Base-by-base conservation (phyloP, 768 basidiomycete species). In the Dentipellis sp. region DNA sequence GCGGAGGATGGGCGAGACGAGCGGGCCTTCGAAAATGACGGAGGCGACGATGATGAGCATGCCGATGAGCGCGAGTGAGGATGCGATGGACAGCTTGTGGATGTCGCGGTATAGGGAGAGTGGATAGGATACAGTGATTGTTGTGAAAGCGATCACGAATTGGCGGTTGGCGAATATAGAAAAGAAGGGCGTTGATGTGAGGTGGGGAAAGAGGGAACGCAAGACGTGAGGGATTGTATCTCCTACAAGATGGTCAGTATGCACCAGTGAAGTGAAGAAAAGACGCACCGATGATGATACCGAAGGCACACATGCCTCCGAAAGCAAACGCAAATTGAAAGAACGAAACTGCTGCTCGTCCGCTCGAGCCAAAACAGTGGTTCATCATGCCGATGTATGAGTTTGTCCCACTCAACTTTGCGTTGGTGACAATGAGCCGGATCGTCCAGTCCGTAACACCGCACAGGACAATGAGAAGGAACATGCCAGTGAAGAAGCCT, bases 321-420 rank as follows among this genome's bases (percentile, higher is more conserved):
- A 97, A 97, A 8, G 97, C 97, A 67, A 99, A 98, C 3, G 93
- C 77, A 66, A 99, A 98, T 67, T 98, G 97, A 67, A 99, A 98
- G 68, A 97, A 86, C 0, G 94, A 95, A 16, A 97, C 91, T 0
- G 91, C 91, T 2, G 91, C 91, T 52, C 92, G 82, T n/a, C 97
- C 97, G 53, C 84, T 86, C 11, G 81, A 69, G 7, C 97, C 97
- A 69, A 94, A 99, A 69, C 91, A 94, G 52, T 83, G 86, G 66
- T 89, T 76, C 94, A 97, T 95, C 54, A 97, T 88, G 62, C 88
- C 93, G 57, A 94, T 94, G 66, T 97, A 97, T 2, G 91, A 91
- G 61, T 83, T 84, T 50, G 89, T 77, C 0, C 97, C 95, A 63
- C 92, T 94, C 56, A 99, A 75, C 74, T 99, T 99, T 35, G 94